Evolutionary conservation across 129 eudicot genomes (phyloP), one percentile per base, ranked within the genome.

Genomic region (Gnaphalium uliginosum): DNA sequence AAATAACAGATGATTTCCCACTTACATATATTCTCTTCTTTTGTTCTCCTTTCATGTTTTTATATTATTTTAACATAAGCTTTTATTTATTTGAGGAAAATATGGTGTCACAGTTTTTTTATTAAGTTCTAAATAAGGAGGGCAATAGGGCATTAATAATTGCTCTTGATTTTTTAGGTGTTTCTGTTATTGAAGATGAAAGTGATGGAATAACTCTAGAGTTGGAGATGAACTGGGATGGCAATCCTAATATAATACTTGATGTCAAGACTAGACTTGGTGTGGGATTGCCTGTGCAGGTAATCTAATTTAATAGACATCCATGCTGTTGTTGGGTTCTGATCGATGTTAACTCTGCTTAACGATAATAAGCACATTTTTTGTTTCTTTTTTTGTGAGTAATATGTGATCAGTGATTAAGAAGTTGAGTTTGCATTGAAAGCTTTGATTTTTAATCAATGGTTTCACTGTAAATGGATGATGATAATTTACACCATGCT

Each of bases 201-300:
- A 67, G 71, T 56, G 96, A 87, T 59, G 98, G 97, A 76, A 84
- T 90, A 79, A 93, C 97, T 61, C 85, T 93, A 90, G 98, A 93
- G 82, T 60, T 93, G 53, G 98, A 93, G 83, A 84, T 93, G 96
- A 88, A 93, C 29, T 93, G 98, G 98, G 98, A 93, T 79, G 98
- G 98, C 4, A 93, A 93, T 78, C 98, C 98, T 25, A 90, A 82
- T 80, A 93, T 93, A 76, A 48, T 93, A 75, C 97, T 93, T 74
- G 98, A 88, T 83, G 90, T 93, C 79, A 90, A 86, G 87, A 93
- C 98, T 68, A 85, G 88, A 76, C 87, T 93, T 81, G 98, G 98
- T 30, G 91, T 93, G 23, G 88, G 85, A 76, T 85, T 93, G 57
- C 98, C 98, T 18, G 98, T 93, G 63, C 98, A 93, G 97, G 98